phyloP scores from a whole-genome alignment of 495 filamentous ascomycete genomes.

The Penicillium psychrofluorescens region DNA sequence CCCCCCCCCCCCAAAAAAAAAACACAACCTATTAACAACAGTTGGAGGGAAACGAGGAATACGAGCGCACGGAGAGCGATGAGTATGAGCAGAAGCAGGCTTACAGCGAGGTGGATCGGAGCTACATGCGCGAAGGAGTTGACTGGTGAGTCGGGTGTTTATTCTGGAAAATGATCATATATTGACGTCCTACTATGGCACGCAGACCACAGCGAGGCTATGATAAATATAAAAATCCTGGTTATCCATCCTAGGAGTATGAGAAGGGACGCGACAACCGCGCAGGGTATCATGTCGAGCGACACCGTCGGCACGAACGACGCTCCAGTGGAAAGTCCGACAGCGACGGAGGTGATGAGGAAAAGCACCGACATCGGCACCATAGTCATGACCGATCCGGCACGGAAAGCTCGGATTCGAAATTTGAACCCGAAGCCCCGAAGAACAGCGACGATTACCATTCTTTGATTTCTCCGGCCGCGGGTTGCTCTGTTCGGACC shows the following conservation, averaged over 20 bases:
- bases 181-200: constrained; percentile 11
- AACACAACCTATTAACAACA: no score
- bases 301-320: constrained; percentile 5
- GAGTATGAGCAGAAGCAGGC: constrained; percentile 7
- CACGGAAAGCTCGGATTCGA: constrained; percentile 13
- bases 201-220: constrained; percentile 12
- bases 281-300: constrained; percentile 3
- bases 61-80: constrained; percentile 11
- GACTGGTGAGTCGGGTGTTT: constrained; percentile 10
- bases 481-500: constrained; percentile 40
- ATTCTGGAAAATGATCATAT: constrained; percentile 7
- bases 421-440: not conserved
- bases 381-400: constrained; percentile 13
- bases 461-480: constrained; percentile 31
- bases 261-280: constrained; percentile 5
- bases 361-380: constrained; percentile 34
- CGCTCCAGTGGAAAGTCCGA: constrained; percentile 5
- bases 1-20: no score
- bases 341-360: constrained; percentile 11
- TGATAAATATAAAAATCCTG: constrained; percentile 10
- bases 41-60: no score
- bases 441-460: constrained; percentile 19
- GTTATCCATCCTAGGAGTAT: constrained; percentile 11
- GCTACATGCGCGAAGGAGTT: constrained; percentile 4
- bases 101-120: constrained; percentile 6